These are phyloP conservation scores for Calendula officinalis DNA, from an alignment of 129 eudicot genomes.

Conservation along the genomic window DNA sequence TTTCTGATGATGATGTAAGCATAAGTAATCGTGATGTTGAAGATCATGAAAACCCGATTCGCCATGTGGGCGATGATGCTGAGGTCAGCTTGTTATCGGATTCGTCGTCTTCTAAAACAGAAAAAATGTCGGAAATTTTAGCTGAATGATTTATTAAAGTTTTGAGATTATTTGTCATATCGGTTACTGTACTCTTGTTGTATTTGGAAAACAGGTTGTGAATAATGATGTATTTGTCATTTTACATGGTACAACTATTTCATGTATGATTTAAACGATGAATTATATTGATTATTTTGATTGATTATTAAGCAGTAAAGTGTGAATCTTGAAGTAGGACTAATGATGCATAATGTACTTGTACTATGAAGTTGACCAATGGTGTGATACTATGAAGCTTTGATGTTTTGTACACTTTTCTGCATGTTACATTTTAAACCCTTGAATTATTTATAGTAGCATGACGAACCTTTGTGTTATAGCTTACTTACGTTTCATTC, in stretches of 20 bases:
- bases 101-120: constrained; percentile 29
- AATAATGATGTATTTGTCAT: background rate
- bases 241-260: constrained; percentile 1
- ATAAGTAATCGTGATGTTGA: constrained; percentile 42
- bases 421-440: constrained; percentile 5
- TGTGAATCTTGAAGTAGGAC: constrained; percentile 16
- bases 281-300: too few species aligned
- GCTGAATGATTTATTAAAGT: constrained; percentile 13
- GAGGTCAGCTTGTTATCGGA: constrained; percentile 52
- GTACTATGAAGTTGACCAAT: constrained; percentile 17
- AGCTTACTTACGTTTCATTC: background rate
- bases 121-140: constrained; percentile 19
- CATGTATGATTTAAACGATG: background rate
- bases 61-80: constrained; percentile 42
- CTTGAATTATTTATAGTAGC: background rate
- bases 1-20: constrained; percentile 21
- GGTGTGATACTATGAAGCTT: constrained; percentile 6
- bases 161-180: background rate
- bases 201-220: background rate
- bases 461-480: constrained; percentile 13
- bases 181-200: constrained; percentile 17
- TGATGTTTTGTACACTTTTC: constrained; percentile 10
- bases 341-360: constrained; percentile 15
- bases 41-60: constrained; percentile 28
- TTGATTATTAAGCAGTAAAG: background rate